Percentiles rank a stretch among this genome's conserved stretches.
Evolutionary conservation across 108 stramenopile species (phyloP).

Genomic region (Cyclotella atomus): DNA sequence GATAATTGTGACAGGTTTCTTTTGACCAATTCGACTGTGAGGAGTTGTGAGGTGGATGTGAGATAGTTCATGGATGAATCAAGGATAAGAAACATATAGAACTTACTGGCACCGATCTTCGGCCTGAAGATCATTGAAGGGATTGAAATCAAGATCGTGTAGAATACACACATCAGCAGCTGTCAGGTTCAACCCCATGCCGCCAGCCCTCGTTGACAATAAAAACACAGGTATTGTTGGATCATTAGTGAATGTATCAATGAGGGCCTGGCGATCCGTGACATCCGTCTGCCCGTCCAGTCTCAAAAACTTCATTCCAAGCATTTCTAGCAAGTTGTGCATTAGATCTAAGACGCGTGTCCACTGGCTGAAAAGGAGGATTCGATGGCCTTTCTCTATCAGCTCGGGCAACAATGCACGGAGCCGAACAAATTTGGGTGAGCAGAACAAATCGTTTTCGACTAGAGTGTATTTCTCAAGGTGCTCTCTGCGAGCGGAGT

Average conservation of each 20-base stretch:
- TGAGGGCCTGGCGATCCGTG: conserved; percentile 74
- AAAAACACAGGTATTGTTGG: conserved; percentile 74
- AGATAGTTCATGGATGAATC: too few species aligned
- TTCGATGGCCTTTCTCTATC: conserved; percentile 63
- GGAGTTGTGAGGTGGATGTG: too few species aligned
- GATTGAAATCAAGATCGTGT: conserved; percentile 97
- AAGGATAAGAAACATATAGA: too few species aligned
- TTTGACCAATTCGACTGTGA: conserved; percentile 89
- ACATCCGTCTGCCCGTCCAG: conserved; percentile 81
- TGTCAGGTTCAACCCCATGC: conserved; percentile 86
- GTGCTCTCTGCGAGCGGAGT: conserved; percentile 48
- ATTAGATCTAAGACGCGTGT: conserved; percentile 85
- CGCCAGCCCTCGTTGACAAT: conserved; percentile 81
- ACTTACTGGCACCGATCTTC: conserved; percentile 79
- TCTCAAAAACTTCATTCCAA: conserved; percentile 67
- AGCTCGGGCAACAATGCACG: conserved; percentile 59
- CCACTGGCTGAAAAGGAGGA: conserved; percentile 92
- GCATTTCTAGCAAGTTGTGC: conserved; percentile 68
- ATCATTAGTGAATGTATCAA: conserved; percentile 80
- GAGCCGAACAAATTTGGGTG: conserved; percentile 78
- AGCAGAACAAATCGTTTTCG: conserved; percentile 71
- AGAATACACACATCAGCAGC: conserved; percentile 96
- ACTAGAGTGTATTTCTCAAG: conserved; percentile 62
- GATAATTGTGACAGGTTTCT: conserved; percentile 72
- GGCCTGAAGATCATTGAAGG: conserved; percentile 96